Conservation (phyloP, 2,329 filamentous ascomycete species). For the Arthrobotrys musiformis region DNA sequence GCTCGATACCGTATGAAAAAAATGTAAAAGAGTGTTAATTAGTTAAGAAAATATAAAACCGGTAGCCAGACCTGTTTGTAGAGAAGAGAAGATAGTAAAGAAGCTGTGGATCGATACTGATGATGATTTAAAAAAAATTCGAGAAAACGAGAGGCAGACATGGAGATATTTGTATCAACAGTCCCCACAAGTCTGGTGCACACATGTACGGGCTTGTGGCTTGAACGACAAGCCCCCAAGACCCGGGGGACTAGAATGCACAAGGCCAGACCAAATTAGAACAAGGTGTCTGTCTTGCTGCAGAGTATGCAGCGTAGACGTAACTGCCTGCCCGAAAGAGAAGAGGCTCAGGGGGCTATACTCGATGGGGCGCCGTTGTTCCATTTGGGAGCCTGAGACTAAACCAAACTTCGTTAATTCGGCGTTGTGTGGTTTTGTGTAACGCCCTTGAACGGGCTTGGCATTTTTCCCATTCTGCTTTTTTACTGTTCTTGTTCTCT, state of each 20-base stretch:
- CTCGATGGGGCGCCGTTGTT: neutral
- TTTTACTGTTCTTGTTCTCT: neutral
- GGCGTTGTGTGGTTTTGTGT: neutral
- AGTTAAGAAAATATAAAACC: neutral
- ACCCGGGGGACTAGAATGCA: neutral
- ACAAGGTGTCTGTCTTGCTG: neutral
- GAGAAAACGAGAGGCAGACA: neutral
- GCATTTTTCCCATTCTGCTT: neutral
- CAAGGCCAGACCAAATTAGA: constrained; percentile 6
- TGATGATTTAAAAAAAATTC: neutral
- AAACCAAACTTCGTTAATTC: constrained; percentile 5
- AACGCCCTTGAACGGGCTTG: neutral
- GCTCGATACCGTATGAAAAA: neutral
- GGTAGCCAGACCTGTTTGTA: neutral
- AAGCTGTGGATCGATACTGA: neutral
- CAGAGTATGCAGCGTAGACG: constrained; percentile 1
- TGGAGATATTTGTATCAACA: neutral
- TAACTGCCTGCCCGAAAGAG: constrained; percentile 1
- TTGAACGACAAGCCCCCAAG: neutral
- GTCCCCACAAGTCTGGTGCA: too few relatives aligned
- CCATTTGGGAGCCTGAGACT: neutral
- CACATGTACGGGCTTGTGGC: too few relatives aligned
- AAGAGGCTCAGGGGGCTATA: neutral
- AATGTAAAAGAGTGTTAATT: neutral
- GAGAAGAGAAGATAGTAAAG: neutral